Conservation (phyloP, 1,139 yeast genomes). For the Candida sp. region DNA sequence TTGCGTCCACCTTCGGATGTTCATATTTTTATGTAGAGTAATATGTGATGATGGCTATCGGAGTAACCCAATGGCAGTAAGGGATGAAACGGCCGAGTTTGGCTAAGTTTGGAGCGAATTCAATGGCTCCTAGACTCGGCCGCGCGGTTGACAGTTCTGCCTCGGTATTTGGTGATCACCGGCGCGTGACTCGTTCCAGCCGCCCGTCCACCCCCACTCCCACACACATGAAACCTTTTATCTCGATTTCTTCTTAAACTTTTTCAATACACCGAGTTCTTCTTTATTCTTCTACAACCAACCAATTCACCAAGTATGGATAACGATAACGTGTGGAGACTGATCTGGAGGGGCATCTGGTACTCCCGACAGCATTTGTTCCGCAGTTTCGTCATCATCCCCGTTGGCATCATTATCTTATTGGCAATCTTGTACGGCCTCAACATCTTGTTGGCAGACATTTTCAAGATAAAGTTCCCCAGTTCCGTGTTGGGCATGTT, state of each 20-base stretch:
- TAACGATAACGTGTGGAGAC: conserved; percentile 1
- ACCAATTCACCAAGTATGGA: neutral
- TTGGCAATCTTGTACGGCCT: conserved; percentile 63
- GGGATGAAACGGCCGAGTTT: too few species aligned
- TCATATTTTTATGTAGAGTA: too few species aligned
- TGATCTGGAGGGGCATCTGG: conserved; percentile 25
- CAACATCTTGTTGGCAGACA: conserved; percentile 51
- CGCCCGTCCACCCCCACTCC: too few species aligned
- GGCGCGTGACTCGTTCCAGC: too few species aligned
- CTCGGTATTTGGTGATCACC: too few species aligned
- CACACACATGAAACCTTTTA: neutral
- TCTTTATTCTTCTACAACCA: neutral
- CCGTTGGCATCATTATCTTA: conserved; percentile 37
- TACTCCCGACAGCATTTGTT: conserved; percentile 34
- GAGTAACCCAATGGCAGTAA: too few species aligned
- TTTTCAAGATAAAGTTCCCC: conserved; percentile 65
- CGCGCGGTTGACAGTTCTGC: too few species aligned
- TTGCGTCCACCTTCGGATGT: too few species aligned
- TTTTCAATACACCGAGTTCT: neutral
- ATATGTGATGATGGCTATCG: too few species aligned
- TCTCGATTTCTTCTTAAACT: neutral
- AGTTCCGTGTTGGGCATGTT: conserved; percentile 81
- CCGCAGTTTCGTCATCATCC: conserved; percentile 38
- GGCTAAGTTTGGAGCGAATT: too few species aligned
- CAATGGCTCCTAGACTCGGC: too few species aligned